phyloP scores from a whole-genome alignment of 495 filamentous ascomycete genomes.

The Xylaria sp. region DNA sequence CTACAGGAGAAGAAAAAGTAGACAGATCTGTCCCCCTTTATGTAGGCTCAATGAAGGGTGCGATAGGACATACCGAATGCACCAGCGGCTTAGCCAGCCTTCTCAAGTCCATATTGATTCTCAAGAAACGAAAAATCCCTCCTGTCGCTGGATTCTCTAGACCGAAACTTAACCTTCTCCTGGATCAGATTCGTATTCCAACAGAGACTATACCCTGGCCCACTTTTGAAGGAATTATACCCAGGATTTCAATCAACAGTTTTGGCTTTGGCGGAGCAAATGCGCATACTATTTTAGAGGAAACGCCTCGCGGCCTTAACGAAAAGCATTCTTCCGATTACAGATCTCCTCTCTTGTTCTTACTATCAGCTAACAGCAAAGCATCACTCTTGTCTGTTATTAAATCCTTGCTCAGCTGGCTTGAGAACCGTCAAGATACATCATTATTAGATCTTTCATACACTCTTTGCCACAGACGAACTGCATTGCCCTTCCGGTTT shows the following conservation, averaged over 20 bases:
- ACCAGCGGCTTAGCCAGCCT: no score
- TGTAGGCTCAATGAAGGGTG: no score
- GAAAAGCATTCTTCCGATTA: not conserved
- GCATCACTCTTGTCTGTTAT: not conserved
- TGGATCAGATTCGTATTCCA: not conserved
- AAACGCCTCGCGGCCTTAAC: no score
- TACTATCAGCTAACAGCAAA: not conserved
- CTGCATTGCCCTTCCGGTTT: not conserved
- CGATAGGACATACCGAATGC: no score
- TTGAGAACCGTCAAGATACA: not conserved
- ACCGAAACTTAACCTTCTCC: no score
- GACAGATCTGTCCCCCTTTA: no score
- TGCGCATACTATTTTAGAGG: not conserved
- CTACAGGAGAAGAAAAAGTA: no score
- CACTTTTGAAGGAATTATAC: not conserved
- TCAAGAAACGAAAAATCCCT: no score
- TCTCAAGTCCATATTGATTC: no score
- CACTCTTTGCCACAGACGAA: not conserved
- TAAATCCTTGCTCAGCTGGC: not conserved
- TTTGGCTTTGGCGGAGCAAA: not conserved
- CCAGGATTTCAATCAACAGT: not conserved
- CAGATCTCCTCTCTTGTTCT: not conserved
- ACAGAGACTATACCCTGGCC: not conserved
- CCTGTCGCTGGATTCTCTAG: no score
- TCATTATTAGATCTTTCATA: not conserved